Evolutionary conservation across 495 filamentous ascomycete species (phyloP), one percentile per base, ranked within the genome.

Genomic region (Hyaloscypha hepaticicola): DNA sequence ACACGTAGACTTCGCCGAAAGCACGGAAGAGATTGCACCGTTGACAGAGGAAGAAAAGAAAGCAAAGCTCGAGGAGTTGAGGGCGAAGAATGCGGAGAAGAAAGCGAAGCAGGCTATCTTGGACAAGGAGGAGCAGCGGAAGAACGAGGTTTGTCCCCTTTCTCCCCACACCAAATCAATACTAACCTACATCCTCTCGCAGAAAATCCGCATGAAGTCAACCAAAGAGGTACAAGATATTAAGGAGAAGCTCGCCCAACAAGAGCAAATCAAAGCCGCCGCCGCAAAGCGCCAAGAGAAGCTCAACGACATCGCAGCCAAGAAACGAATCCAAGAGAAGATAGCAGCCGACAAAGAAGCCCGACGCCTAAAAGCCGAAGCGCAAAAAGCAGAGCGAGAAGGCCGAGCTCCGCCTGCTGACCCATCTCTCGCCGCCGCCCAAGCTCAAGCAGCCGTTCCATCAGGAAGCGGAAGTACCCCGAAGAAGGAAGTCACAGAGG

Each of bases 11-110:
- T 99, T 99, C 73, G 84, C 89, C 16, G 92, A 99, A 74, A 96
- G 92, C 0, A 93, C 89, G 1, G 94, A 97, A 67, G 91, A 95
- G 70, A 86, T 98, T 61, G 87, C 89, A 1, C 92, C 94, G 1
- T 80, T 99, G 69, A 98, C 91, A 0, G 92, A 93, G 65, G 93
- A 96, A 68, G 89, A 99, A 78, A 97, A 93, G 78, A 88, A 89
- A 71, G 82, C 84, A 25, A 87, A 83, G 61, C 83, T 99, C 16
- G 82, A 84, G 58, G 91, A 94, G 65, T 82, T 97, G 28, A 80
- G 87, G 49, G 78, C 84, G 66, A 90, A 86, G 71, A 78, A 93
- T 22, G 86, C 85, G 51, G 90, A 81, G 60, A 97, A 95, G 82
- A 81, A 83, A 56, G 86, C 87, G 1, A 79, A 74, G n/a, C 84